Evolutionary conservation across 768 basidiomycete genomes (phyloP).

Genomic region (Pleurotus citrinopileatus): DNA sequence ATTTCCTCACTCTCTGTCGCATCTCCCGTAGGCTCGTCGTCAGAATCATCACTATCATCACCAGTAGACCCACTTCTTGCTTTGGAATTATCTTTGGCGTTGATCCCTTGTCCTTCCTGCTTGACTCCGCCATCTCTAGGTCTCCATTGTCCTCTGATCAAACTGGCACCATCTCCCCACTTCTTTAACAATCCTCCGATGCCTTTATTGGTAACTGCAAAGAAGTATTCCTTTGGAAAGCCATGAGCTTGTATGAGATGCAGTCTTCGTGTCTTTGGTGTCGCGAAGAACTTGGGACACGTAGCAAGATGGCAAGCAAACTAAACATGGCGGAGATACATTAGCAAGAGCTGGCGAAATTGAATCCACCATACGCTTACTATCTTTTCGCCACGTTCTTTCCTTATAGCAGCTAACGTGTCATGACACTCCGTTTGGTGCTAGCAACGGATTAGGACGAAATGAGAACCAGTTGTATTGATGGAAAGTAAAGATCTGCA

Average conservation of each 20-base stretch:
- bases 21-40: constrained; percentile 21
- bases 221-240: constrained; percentile 89
- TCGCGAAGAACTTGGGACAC: constrained; percentile 59
- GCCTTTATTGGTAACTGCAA: constrained; percentile 89
- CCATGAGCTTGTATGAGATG: constrained; percentile 82
- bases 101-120: constrained; percentile 21
- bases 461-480: too few species aligned
- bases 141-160: constrained; percentile 76
- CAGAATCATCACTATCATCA: constrained; percentile 23
- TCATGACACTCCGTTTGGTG: constrained; percentile 90
- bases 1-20: constrained; percentile 10
- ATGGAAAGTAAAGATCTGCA: too few species aligned
- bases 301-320: constrained; percentile 75
- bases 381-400: constrained; percentile 83
- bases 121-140: constrained; percentile 27
- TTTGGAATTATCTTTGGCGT: constrained; percentile 21
- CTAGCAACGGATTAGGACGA: constrained; percentile 28
- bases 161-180: constrained; percentile 84
- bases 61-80: constrained; percentile 20
- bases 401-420: constrained; percentile 71
- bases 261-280: constrained; percentile 72
- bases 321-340: constrained; percentile 29
- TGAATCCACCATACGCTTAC: constrained; percentile 40
- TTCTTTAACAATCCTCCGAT: constrained; percentile 74
- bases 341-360: constrained; percentile 9